Conservation (phyloP, 192 early-diverging fungal species). For the Backusella sp. region DNA sequence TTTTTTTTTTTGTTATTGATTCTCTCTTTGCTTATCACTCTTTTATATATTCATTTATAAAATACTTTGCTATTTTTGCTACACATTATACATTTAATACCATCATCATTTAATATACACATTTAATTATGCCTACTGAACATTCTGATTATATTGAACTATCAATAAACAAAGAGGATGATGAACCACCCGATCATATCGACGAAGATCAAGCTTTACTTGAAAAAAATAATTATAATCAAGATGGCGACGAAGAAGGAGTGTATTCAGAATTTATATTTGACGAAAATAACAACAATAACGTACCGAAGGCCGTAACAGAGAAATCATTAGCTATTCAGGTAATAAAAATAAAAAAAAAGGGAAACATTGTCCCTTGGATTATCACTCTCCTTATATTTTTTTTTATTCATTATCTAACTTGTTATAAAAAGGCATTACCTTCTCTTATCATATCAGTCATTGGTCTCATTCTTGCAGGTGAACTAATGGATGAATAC, state of each 20-base stretch:
- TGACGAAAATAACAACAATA: constrained; percentile 2
- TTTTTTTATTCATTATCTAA: neutral
- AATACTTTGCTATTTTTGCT: neutral
- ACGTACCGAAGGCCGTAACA: neutral
- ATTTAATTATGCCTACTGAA: neutral
- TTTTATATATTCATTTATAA: neutral
- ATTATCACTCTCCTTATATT: neutral
- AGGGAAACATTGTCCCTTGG: neutral
- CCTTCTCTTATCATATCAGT: constrained; percentile 70
- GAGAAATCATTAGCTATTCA: neutral
- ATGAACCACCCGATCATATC: neutral
- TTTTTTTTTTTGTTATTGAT: neutral
- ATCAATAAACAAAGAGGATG: neutral
- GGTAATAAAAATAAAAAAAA: neutral
- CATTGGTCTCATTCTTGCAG: constrained; percentile 64
- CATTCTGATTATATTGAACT: neutral
- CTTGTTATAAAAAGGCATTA: constrained; percentile 40
- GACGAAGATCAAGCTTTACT: neutral
- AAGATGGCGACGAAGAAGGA: neutral
- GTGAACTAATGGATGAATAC: constrained; percentile 59
- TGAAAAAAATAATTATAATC: neutral
- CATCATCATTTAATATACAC: neutral
- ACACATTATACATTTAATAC: neutral
- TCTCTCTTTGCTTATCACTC: neutral
- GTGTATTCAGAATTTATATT: neutral